Evolutionary conservation across 768 basidiomycete species (phyloP).

Genomic region (Boletellus sp.): DNA sequence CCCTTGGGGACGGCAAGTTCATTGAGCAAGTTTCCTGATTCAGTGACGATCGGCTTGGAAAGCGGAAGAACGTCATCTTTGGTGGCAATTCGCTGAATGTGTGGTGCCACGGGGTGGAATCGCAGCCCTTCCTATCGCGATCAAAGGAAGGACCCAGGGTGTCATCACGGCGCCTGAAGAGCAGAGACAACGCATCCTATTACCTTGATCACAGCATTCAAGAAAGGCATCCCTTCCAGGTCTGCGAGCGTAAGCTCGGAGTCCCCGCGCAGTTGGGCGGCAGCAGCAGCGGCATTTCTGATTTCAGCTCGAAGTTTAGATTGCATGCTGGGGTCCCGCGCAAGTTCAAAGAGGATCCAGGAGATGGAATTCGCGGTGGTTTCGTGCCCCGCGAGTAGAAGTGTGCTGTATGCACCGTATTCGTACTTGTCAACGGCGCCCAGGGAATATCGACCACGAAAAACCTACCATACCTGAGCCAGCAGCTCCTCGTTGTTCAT

Average conservation of each 20-base stretch:
- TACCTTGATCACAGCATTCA: not conserved
- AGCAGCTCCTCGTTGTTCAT: not conserved
- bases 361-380: not conserved
- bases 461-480: not conserved
- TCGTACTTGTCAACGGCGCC: too few relatives aligned
- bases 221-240: not conserved
- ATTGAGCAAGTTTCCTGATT: not conserved
- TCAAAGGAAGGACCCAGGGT: not conserved
- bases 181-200: too few relatives aligned
- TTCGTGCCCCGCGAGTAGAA: not conserved
- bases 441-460: not conserved
- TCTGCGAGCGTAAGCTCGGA: not conserved
- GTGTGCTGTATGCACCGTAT: not conserved
- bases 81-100: not conserved
- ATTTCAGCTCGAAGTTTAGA: not conserved
- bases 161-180: not conserved
- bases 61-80: not conserved
- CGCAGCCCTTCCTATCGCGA: not conserved
- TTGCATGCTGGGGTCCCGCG: not conserved
- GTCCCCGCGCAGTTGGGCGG: not conserved
- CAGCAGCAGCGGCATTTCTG: not conserved
- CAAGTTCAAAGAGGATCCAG: not conserved
- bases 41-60: not conserved
- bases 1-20: not conserved
- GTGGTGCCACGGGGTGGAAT: not conserved